These are phyloP conservation scores for Primulina eburnea DNA, from an alignment of 257 asterid genomes.

Conservation along the genomic window DNA sequence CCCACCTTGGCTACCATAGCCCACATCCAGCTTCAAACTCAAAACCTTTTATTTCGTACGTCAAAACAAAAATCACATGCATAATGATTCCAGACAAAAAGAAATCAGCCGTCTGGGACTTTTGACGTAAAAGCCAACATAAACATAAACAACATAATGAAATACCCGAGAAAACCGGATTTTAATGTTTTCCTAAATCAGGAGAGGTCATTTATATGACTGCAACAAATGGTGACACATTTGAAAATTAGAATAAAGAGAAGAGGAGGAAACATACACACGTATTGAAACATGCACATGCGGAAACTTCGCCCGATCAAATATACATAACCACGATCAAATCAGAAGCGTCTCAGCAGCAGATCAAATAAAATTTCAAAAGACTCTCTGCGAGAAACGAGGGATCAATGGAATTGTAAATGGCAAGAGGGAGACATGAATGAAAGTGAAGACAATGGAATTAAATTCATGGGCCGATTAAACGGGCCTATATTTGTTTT, in stretches of 20 bases:
- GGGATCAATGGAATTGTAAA: conserved; percentile 19
- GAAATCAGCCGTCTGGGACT: neutral
- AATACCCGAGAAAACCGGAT: neutral
- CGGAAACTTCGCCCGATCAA: conserved; percentile 3
- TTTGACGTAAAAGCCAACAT: neutral
- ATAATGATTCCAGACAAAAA: neutral
- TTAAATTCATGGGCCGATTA: neutral
- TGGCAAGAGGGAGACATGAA: neutral
- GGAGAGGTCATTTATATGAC: neutral
- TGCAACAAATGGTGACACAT: neutral
- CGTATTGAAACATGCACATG: neutral
- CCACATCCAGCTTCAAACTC: neutral
- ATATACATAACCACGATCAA: conserved; percentile 13
- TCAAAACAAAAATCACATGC: no score
- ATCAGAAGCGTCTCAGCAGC: conserved; percentile 17
- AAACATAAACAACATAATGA: conserved; percentile 3
- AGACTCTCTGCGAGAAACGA: neutral
- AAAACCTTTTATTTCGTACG: no score
- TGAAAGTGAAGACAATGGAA: neutral
- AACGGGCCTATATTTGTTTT: neutral
- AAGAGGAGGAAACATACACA: conserved; percentile 17
- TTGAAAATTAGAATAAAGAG: neutral
- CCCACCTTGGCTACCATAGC: neutral
- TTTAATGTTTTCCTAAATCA: neutral
- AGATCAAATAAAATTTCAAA: conserved; percentile 17